Evolutionary conservation across 305 asterid genomes (phyloP), one percentile per base, ranked within the genome.

Genomic region (Fraxinus baroniana): DNA sequence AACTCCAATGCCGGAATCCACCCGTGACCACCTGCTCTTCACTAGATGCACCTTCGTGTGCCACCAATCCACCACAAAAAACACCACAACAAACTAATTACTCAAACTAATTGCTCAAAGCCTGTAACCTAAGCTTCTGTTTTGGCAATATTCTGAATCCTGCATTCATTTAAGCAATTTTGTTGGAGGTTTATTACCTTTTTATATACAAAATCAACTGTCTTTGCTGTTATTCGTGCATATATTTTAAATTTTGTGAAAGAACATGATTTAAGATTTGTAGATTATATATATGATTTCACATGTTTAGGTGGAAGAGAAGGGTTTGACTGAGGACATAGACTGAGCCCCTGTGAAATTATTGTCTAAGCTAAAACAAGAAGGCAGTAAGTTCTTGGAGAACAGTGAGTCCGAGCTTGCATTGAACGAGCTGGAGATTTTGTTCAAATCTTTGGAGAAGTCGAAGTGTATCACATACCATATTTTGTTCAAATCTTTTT

Each of bases 291-390:
- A 20, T 55, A 7, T 81, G 3, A 39, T 87, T 82, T 84, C 32
- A 32, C 82, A 30, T 81, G 57, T 80, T 36, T 80, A 96, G 99
- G 97, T 96, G 79, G 92, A 89, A 84, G 98, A 94, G 87, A 96
- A 96, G 88, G 99, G 99, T 79, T 88, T 96, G 85, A 87, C 91
- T 52, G 92, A 85, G 87, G 98, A 91, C 87, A 85, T 86, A 1
- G 97, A 86, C 95, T 71, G 99, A 70, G 83, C 95, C 9, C 99
- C 98, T 17, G 64, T 94, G 90, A 94, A 92, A 79, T 87, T 96
- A 84, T 79, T 96, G 85, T 71, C 85, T 44, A 85, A 86, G 88
- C 87, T 96, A 82, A 91, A 92, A 80, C 80, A 90, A 55, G 91
- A 93, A 83, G 93, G 91, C 80, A 92, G 97, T 39, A 90, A 87